Evolutionary conservation across 768 basidiomycete species (phyloP), one percentile per base, ranked within the genome.

Genomic region (Pleurotus platypus): DNA sequence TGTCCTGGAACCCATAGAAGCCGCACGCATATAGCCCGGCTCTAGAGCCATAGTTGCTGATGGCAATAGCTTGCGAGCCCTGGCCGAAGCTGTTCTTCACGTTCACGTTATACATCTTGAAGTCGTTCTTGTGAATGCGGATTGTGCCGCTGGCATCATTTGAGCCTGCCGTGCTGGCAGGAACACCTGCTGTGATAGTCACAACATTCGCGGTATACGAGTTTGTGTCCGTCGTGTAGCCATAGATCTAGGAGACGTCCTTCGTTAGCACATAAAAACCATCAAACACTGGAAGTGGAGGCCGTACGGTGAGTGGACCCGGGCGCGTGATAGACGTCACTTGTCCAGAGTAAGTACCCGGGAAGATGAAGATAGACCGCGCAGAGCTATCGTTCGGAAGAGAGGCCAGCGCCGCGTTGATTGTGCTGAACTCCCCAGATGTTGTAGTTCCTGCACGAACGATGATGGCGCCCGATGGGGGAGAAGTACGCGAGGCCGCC

Each of bases 31-130:
- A 78, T 13, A 78, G 61, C 1, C 78, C 78, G 2, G 73, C 74
- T 11, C 71, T 70, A 42, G 66, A 76, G 11, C 80, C 80, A 47
- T 80, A 80, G 53, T 80, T 76, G 63, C 78, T 78, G 57, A 81
- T 63, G 1, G 79, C 80, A 43, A 80, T 76, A 0, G 80, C 81
- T 60, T 81, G 80, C 3, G 70, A 66, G 0, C 77, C 78, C 4
- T 63, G 56, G 0, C 79, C 79, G 56, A 70, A 76, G 0, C 75
- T 77, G 57, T 82, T 82, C 57, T 72, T 73, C 13, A 82, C 73
- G 49, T 81, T 73, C 45, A 80, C 70, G 48, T 82, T 82, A 63
- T 82, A 82, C 70, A 81, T 67, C 47, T 65, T 70, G 64, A 80
- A 79, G 58, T 78, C 64, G 51, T 80, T 63, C 58, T 77, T 77